Conservation (phyloP, 225 moss, liverwort and hornwort species). For the Marchantia paleacea region DNA sequence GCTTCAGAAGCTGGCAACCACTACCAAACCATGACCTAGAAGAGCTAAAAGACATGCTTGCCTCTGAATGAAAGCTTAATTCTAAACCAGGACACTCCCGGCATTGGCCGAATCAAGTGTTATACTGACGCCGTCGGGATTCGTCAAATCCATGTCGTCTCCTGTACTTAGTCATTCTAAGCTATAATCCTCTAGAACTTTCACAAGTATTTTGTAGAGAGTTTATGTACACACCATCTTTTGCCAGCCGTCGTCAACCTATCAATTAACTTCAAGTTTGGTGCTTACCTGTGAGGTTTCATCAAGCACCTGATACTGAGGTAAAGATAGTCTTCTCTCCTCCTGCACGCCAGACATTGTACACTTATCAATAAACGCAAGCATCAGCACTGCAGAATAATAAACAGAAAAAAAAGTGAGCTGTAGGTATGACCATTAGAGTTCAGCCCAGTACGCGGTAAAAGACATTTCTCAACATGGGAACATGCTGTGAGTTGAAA, state of each 20-base stretch:
- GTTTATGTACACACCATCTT: constrained; percentile 29
- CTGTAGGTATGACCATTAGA: neutral
- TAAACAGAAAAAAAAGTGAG: neutral
- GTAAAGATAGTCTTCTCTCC: constrained; percentile 71
- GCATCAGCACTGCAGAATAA: neutral
- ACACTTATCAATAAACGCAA: neutral
- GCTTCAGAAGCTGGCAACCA: constrained; percentile 15
- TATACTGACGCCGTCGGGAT: neutral
- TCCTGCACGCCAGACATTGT: constrained; percentile 41
- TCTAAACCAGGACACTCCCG: neutral
- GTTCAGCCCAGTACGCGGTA: neutral
- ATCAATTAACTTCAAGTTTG: constrained; percentile 18
- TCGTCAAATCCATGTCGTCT: neutral
- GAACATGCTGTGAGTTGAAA: no score
- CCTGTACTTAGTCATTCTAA: neutral
- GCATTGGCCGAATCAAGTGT: neutral
- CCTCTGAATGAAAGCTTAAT: neutral
- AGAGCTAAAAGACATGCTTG: neutral
- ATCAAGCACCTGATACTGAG: constrained; percentile 81
- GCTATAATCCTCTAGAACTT: neutral
- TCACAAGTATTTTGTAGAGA: neutral
- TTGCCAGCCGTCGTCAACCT: constrained; percentile 22
- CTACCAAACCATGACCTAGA: neutral
- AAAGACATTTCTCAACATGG: no score
- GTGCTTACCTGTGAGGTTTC: constrained; percentile 71